Evolutionary conservation across 208 protist species (phyloP), one percentile per base, ranked within the genome.

Genomic region (Trypanosoma caninum): DNA sequence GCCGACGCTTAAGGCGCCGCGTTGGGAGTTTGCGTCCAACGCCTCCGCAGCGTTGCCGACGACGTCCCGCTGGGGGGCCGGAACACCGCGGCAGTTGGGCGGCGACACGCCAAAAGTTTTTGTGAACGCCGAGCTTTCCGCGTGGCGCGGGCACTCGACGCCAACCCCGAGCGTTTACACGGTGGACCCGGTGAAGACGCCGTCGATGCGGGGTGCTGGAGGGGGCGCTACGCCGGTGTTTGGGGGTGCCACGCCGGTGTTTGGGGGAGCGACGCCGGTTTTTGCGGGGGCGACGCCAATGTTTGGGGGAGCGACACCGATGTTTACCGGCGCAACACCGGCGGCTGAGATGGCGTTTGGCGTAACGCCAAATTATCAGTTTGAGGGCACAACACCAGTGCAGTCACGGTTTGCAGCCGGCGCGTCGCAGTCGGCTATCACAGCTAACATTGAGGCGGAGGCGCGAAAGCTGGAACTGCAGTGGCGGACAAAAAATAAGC

Each of bases 301-400:
- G 41, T 72, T 72, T 60, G 38, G 41, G 11, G 48, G 51, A 16
- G 58, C 45, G 38, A 76, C 72, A 13, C 66, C 66, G 33, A 73
- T 72, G 66, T 72, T 73, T 48, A 59, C 18, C 22, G 69, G 69
- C 1, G 47, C 68, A 9, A 75, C 76, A 23, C 78, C 74, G 8
- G 68, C 61, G 9, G 64, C 72, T 10, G 78, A 72, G 14, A 59
- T 73, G 59, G 62, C 64, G 5, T 75, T 91, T 51, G 88, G 76
- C 16, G 55, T 67, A 11, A 94, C 88, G n/a, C 88, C 88, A n/a
- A 92, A 90, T 57, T 91, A 91, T 62, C 84, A 91, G 59, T 92
- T 89, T 62, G 88, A 91, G 53, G 84, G 84, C 16, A 76, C 71
- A 30, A 94, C 88, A 13, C 88, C 88, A 5, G 69, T 91, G 59